Evolutionary conservation across 1,284 basidiomycete species (phyloP).

Genomic region (Psilocybe mexicana): DNA sequence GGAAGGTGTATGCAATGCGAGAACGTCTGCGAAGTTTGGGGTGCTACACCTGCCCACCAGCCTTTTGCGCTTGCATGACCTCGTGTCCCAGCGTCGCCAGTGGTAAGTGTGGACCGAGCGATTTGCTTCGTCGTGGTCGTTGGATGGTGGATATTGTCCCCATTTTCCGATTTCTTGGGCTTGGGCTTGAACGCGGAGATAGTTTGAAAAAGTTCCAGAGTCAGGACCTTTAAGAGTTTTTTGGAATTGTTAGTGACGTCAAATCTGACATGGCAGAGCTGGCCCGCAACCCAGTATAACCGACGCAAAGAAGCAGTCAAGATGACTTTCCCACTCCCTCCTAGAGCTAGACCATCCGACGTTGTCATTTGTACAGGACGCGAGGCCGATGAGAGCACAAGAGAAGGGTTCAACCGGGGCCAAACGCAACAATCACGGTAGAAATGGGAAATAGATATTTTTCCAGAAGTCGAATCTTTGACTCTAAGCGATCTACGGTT

Average conservation of each 20-base stretch:
- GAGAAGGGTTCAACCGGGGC: conserved; percentile 74
- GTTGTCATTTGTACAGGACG: conserved; percentile 64
- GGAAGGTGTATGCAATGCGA: conserved; percentile 69
- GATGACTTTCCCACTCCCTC: conserved; percentile 73
- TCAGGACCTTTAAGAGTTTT: conserved; percentile 71
- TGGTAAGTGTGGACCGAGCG: conserved; percentile 64
- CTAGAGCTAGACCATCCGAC: conserved; percentile 62
- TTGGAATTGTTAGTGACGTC: conserved; percentile 73
- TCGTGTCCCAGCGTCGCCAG: conserved; percentile 62
- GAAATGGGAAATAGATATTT: conserved; percentile 87
- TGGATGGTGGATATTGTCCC: conserved; percentile 47
- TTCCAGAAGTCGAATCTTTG: conserved; percentile 61
- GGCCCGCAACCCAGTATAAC: conserved; percentile 84
- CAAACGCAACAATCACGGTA: conserved; percentile 85
- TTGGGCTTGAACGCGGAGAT: conserved; percentile 69
- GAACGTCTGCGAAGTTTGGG: conserved; percentile 63
- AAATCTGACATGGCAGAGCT: conserved; percentile 76
- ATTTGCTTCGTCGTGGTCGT: conserved; percentile 66
- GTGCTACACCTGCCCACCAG: conserved; percentile 83
- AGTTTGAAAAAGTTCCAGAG: conserved; percentile 71
- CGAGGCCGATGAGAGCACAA: conserved; percentile 62
- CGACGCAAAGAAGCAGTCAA: conserved; percentile 77
- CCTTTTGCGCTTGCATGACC: conserved; percentile 80
- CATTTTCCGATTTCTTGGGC: conserved; percentile 34
- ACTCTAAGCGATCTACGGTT: conserved; percentile 72